A percentile compares a stretch with the other conserved stretches of the same genome.
Evolutionary conservation across 805 yeast species (phyloP).

Genomic region (Wickerhamomyces alni): DNA sequence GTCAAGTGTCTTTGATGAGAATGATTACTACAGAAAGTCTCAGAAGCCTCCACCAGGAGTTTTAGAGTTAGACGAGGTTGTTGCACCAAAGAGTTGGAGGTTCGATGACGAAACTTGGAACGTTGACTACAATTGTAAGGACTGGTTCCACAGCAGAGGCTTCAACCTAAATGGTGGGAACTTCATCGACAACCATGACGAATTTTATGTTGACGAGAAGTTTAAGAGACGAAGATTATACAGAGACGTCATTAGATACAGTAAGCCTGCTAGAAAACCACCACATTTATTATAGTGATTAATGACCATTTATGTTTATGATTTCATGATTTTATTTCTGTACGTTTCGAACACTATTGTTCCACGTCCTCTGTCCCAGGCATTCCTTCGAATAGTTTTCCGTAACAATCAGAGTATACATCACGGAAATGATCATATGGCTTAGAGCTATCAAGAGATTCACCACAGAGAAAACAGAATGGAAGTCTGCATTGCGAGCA

Average conservation of each 20-base stretch:
- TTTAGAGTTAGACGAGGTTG: slow-evolving; percentile 43
- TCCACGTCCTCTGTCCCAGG: slow-evolving; percentile 23
- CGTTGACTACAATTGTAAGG: slow-evolving; percentile 46
- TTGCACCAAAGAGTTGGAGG: slow-evolving; percentile 71
- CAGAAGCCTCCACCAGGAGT: slow-evolving; percentile 65
- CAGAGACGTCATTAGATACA: slow-evolving; percentile 46
- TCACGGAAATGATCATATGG: slow-evolving; percentile 50
- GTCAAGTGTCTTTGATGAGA: slow-evolving; percentile 44
- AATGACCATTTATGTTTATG: background rate
- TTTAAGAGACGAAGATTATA: slow-evolving; percentile 55
- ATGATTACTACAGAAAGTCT: slow-evolving; percentile 38
- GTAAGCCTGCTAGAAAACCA: slow-evolving; percentile 31
- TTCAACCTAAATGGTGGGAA: slow-evolving; percentile 21
- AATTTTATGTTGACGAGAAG: slow-evolving; percentile 41
- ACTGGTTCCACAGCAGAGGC: slow-evolving; percentile 48
- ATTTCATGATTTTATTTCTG: background rate
- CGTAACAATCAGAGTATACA: slow-evolving; percentile 38
- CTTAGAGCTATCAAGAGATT: slow-evolving; percentile 28
- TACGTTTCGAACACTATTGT: no score
- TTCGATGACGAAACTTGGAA: slow-evolving; percentile 64
- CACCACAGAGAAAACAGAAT: slow-evolving; percentile 55
- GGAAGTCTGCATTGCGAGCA: slow-evolving; percentile 41
- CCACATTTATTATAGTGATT: slow-evolving; percentile 13
- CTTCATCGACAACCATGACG: slow-evolving; percentile 35
- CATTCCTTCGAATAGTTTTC: slow-evolving; percentile 48